phyloP scores from a whole-genome alignment of 495 filamentous ascomycete species.

The Penicillium diatomitis region DNA sequence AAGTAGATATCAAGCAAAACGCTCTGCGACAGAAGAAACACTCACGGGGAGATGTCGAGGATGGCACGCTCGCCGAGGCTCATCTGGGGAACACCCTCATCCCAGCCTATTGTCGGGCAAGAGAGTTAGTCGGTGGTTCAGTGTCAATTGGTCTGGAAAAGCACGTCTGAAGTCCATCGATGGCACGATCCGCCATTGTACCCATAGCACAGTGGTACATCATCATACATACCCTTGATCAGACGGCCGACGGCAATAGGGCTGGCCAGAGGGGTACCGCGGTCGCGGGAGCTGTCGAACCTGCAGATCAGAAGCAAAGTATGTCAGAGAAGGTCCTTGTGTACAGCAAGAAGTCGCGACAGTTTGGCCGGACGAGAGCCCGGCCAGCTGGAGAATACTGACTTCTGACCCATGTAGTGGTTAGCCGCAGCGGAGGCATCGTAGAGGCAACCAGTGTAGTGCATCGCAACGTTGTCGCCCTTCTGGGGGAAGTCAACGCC shows the following conservation, averaged over 20 bases:
- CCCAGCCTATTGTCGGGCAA: constrained; percentile 56
- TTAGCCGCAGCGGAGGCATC: constrained; percentile 42
- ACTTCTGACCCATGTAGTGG: constrained; percentile 43
- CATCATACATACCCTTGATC: constrained; percentile 55
- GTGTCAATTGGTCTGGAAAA: too few species aligned
- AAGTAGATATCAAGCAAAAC: neutral
- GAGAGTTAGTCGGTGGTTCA: neutral
- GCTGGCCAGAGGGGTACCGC: constrained; percentile 52
- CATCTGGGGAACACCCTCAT: constrained; percentile 75
- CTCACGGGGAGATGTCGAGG: constrained; percentile 67
- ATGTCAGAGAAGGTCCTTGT: neutral
- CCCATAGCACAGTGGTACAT: neutral
- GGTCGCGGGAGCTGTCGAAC: constrained; percentile 64
- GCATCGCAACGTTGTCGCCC: constrained; percentile 64
- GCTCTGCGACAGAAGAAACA: constrained; percentile 1
- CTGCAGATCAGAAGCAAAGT: constrained; percentile 27
- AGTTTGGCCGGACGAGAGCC: neutral
- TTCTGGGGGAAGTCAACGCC: constrained; percentile 44
- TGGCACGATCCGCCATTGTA: neutral
- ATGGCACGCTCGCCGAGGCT: constrained; percentile 71
- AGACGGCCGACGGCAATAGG: constrained; percentile 67
- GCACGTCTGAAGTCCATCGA: too few species aligned
- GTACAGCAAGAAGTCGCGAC: neutral
- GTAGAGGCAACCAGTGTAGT: constrained; percentile 77
- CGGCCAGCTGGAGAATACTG: constrained; percentile 7